These are phyloP conservation scores for Sideroxylon spinosum DNA, from an alignment of 179 eudicot species.

Conservation along the genomic window DNA sequence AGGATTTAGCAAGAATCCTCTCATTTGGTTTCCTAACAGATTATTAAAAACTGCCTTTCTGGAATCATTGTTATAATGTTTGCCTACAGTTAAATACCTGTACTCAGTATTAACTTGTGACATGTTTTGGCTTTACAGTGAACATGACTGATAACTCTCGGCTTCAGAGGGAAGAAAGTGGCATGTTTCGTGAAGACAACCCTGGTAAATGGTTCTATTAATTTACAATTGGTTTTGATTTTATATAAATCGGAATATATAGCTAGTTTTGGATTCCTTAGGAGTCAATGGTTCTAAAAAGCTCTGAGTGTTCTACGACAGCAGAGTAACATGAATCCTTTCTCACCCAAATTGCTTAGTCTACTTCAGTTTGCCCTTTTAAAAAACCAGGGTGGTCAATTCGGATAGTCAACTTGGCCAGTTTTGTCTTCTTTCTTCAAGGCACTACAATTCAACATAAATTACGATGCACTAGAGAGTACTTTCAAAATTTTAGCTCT, in stretches of 20 bases:
- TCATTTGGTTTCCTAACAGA: background rate
- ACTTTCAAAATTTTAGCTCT: background rate
- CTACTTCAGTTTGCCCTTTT: background rate
- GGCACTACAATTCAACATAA: too few species aligned
- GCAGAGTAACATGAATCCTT: background rate
- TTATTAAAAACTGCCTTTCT: background rate
- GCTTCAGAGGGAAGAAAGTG: conserved; percentile 34
- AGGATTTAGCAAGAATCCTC: background rate
- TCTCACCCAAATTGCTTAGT: background rate
- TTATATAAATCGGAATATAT: background rate
- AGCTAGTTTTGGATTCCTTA: background rate
- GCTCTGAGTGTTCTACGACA: background rate
- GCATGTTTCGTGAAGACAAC: conserved; percentile 30
- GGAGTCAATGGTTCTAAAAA: background rate
- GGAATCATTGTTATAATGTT: too few species aligned
- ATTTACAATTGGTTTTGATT: conserved; percentile 1
- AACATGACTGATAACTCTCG: conserved; percentile 28
- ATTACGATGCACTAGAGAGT: too few species aligned
- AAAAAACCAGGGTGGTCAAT: too few species aligned
- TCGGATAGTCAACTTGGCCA: too few species aligned
- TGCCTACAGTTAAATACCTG: background rate
- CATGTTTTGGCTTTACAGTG: conserved; percentile 21
- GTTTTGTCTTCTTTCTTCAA: too few species aligned
- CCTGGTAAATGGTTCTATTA: conserved; percentile 28
- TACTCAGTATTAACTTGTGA: background rate